Conservation (phyloP, 495 filamentous ascomycete species). For the Penicillium subrubescens region DNA sequence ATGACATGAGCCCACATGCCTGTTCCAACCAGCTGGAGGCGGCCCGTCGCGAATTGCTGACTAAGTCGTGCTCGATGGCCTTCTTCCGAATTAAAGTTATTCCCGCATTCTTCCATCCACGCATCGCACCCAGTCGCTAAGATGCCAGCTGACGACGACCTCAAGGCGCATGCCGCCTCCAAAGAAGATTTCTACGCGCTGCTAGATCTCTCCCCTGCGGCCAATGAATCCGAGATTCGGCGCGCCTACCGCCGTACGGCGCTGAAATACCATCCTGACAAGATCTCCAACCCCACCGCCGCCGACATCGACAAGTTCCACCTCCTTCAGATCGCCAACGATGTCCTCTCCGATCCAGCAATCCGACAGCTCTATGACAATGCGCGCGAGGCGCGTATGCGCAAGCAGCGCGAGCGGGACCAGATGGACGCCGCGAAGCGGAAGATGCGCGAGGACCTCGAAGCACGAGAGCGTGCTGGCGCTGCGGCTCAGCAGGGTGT, state of each 20-base stretch:
- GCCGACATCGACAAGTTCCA: conserved; percentile 72
- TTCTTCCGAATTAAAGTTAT: not conserved
- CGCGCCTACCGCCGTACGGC: conserved; percentile 87
- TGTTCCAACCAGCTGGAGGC: no score
- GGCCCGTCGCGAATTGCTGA: no score
- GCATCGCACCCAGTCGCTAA: conserved; percentile 16
- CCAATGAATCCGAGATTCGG: conserved; percentile 73
- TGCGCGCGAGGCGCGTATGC: conserved; percentile 62
- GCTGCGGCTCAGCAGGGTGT: conserved; percentile 41
- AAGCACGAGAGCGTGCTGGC: conserved; percentile 58
- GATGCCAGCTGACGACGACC: conserved; percentile 55
- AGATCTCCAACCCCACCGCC: conserved; percentile 58
- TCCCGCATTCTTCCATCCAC: not conserved
- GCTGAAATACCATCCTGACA: conserved; percentile 89
- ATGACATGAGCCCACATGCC: no score
- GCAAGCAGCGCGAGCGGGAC: conserved; percentile 64
- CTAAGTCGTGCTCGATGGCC: not conserved
- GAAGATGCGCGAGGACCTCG: conserved; percentile 77
- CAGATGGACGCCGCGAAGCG: conserved; percentile 66
- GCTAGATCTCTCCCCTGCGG: conserved; percentile 65
- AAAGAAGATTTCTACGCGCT: conserved; percentile 83
- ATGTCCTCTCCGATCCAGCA: conserved; percentile 66
- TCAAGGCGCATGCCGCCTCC: conserved; percentile 57
- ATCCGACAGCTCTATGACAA: conserved; percentile 69
- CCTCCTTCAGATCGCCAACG: conserved; percentile 69